Conservation (phyloP, 345 rosid species). For the Citrus cavaleriei region DNA sequence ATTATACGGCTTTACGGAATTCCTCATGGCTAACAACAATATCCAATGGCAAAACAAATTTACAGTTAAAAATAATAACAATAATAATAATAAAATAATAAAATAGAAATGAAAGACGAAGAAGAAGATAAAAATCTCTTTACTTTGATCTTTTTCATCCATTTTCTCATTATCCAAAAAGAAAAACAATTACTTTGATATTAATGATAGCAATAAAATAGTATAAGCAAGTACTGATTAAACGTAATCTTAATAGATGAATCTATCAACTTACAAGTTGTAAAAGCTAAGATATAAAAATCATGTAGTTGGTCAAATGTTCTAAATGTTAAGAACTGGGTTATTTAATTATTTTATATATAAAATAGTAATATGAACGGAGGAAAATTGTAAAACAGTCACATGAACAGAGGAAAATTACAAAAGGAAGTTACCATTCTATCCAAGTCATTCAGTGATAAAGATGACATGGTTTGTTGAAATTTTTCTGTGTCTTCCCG, state of each 20-base stretch:
- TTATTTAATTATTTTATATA: neutral
- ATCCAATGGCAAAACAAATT: neutral
- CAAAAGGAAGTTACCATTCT: conserved; percentile 57
- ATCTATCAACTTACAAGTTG: neutral
- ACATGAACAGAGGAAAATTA: neutral
- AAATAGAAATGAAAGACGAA: too few species aligned
- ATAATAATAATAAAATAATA: too few species aligned
- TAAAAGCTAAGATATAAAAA: neutral
- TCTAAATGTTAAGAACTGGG: neutral
- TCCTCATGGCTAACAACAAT: neutral
- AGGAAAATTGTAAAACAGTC: neutral
- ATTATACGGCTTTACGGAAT: neutral
- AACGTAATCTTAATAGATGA: neutral
- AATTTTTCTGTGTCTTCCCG: conserved; percentile 83
- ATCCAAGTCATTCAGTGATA: conserved; percentile 80
- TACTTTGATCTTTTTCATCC: neutral
- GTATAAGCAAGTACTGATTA: neutral
- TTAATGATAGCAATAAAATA: neutral
- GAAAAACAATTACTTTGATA: neutral
- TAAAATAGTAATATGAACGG: neutral
- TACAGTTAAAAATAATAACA: neutral
- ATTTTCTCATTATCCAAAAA: neutral
- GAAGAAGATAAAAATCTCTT: too few species aligned
- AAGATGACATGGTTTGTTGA: conserved; percentile 89
- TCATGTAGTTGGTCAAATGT: neutral